Evolutionary conservation across 768 basidiomycete genomes (phyloP).

Genomic region (Termitomyces sp.): DNA sequence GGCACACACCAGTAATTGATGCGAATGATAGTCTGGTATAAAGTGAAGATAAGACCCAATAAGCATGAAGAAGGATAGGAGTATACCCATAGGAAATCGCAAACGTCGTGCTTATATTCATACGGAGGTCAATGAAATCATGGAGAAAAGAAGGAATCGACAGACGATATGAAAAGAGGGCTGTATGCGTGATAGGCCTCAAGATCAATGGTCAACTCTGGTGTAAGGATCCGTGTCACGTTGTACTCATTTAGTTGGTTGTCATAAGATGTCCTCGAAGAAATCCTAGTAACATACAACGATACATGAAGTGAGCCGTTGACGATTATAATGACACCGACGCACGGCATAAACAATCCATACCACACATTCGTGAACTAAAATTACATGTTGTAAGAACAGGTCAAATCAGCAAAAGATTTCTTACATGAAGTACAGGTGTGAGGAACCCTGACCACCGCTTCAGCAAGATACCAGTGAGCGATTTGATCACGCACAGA

Average conservation of each 20-base stretch:
- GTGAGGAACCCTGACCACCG: conserved; percentile 41
- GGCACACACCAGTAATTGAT: conserved; percentile 44
- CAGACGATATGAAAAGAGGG: conserved; percentile 51
- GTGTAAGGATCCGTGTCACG: conserved; percentile 47
- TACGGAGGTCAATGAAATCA: background rate
- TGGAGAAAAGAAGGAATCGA: background rate
- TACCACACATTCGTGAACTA: conserved; percentile 63
- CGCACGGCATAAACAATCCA: conserved; percentile 49
- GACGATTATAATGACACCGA: conserved; percentile 1
- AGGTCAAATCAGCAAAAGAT: conserved; percentile 2
- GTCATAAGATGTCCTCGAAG: conserved; percentile 58
- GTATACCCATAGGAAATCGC: conserved; percentile 60
- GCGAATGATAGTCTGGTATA: conserved; percentile 59
- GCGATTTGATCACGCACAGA: conserved; percentile 33
- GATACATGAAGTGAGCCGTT: background rate
- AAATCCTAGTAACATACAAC: conserved; percentile 33
- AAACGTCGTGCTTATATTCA: conserved; percentile 48
- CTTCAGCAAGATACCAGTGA: background rate
- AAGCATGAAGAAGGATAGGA: background rate
- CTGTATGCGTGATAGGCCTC: conserved; percentile 51
- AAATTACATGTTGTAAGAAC: background rate
- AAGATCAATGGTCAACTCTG: conserved; percentile 49
- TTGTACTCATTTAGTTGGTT: conserved; percentile 55
- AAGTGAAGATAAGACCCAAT: background rate
- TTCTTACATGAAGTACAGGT: conserved; percentile 49